phyloP scores from a whole-genome alignment of 208 protist genomes.

The Leishmania major region DNA sequence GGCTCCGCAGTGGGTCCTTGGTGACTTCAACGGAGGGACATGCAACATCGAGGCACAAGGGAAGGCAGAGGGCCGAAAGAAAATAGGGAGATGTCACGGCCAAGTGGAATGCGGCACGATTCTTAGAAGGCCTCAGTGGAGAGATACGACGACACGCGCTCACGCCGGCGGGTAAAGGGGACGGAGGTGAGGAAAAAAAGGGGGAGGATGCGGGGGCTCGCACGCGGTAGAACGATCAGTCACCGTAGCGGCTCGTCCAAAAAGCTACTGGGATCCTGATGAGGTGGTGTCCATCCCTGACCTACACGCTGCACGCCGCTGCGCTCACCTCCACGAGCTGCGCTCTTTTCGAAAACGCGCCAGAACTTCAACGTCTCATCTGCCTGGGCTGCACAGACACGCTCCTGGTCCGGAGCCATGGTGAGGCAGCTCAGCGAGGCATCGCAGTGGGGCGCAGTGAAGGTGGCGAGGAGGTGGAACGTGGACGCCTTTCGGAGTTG shows the following conservation, averaged over 20 bases:
- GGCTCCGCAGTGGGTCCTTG: background rate
- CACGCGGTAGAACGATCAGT: background rate
- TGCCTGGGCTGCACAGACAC: conserved; percentile 72
- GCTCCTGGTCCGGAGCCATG: conserved; percentile 61
- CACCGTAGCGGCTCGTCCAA: conserved; percentile 14
- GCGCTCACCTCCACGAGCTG: conserved; percentile 1
- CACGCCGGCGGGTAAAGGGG: background rate
- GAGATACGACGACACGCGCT: background rate
- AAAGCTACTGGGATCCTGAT: conserved; percentile 3
- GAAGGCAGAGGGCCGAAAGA: background rate
- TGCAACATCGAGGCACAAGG: background rate
- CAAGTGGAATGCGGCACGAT: background rate
- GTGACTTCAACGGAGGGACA: background rate
- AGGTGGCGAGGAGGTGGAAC: conserved; percentile 67
- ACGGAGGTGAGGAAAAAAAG: background rate
- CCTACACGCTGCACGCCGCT: background rate
- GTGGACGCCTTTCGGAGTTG: conserved; percentile 68
- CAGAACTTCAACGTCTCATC: conserved; percentile 89
- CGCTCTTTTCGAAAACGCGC: conserved; percentile 57
- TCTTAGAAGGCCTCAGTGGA: background rate
- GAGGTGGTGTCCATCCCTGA: conserved; percentile 8
- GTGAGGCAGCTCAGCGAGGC: conserved; percentile 63
- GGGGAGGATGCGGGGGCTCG: background rate
- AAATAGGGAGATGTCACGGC: background rate
- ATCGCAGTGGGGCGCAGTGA: conserved; percentile 54